phyloP scores from a whole-genome alignment of 2,329 filamentous ascomycete species.

The Chaetothyriales sp. region DNA sequence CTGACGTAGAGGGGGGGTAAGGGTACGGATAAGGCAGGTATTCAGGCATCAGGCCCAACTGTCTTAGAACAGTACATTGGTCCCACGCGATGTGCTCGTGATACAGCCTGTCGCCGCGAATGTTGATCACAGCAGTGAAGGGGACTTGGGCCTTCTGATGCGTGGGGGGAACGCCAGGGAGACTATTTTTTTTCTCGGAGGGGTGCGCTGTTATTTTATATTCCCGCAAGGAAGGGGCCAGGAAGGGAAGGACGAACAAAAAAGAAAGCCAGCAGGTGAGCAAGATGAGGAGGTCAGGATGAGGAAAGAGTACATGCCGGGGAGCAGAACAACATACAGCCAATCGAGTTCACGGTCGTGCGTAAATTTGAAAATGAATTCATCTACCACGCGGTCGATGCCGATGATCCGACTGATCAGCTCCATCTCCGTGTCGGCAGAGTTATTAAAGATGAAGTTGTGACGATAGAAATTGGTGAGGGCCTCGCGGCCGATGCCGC shows the following conservation, averaged over 20 bases:
- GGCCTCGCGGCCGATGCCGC: conserved; percentile 51
- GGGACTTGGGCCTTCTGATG: conserved; percentile 43
- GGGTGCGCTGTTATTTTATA: neutral
- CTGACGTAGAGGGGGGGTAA: conserved; percentile 29
- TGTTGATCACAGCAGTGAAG: conserved; percentile 51
- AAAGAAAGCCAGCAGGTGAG: neutral
- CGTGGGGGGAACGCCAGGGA: conserved; percentile 48
- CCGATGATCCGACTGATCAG: conserved; percentile 60
- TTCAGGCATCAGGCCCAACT: conserved; percentile 50
- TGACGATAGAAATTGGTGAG: conserved; percentile 57
- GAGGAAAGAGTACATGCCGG: neutral
- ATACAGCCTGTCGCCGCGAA: conserved; percentile 53
- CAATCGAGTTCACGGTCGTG: conserved; percentile 53
- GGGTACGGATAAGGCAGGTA: conserved; percentile 51
- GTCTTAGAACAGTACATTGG: conserved; percentile 47
- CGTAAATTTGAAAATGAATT: conserved; percentile 53
- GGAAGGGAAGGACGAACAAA: neutral
- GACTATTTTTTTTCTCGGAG: conserved; percentile 26
- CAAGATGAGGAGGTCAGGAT: conserved; percentile 1
- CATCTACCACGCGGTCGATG: conserved; percentile 57
- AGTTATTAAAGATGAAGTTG: conserved; percentile 64
- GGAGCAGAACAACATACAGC: conserved; percentile 41
- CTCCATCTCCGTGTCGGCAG: conserved; percentile 52
- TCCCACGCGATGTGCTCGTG: conserved; percentile 63
- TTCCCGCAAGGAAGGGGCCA: neutral